Evolutionary conservation across 164 flowering plant genomes (phyloP), one percentile per base, ranked within the genome.

Genomic region (Vitis vinifera): DNA sequence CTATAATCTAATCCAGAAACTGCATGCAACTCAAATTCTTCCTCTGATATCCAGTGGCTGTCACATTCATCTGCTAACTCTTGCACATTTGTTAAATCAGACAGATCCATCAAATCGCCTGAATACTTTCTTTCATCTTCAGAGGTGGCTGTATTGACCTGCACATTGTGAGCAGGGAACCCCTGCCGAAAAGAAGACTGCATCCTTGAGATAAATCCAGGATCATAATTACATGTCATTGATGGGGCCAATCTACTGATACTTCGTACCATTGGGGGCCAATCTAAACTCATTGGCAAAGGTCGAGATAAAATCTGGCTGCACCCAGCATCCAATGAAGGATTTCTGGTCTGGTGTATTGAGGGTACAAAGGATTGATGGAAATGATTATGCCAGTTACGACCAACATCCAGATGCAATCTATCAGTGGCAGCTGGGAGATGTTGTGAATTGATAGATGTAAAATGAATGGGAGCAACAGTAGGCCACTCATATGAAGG

Each of bases 401-500:
- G 84, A 66, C 97, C 97, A 69, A 84, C 98, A 77, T 94, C 98
- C 15, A 94, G 86, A 82, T 94, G 98, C 80, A 94, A 81, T 71
- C 98, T 85, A 77, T 94, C 98, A 58, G 98, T 88, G 57, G 97
- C 89, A 73, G 91, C 79, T 58, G 91, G 97, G 63, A 87, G 85
- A 76, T 83, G 89, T 6, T 37, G 7, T 56, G 94, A 76, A 70
- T 85, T 84, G 56, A 80, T 64, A 59, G 84, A 66, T 66, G 89
- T 85, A 63, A 86, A 78, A 67, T 85, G 86, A 70, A 78, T 11
- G 71, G 87, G 88, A 71, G 90, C 77, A 59, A 83, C 73, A 80
- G 79, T 80, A 31, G 97, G 97, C 97, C 97, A 91, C 78, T 92
- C 99, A 81, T 88, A 85, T 52, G 94, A 90, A 66, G 69, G 65